Percentiles rank a stretch among this genome's conserved stretches.
Conservation (phyloP, 2,329 filamentous ascomycete species). For the Fusarium sp. region DNA sequence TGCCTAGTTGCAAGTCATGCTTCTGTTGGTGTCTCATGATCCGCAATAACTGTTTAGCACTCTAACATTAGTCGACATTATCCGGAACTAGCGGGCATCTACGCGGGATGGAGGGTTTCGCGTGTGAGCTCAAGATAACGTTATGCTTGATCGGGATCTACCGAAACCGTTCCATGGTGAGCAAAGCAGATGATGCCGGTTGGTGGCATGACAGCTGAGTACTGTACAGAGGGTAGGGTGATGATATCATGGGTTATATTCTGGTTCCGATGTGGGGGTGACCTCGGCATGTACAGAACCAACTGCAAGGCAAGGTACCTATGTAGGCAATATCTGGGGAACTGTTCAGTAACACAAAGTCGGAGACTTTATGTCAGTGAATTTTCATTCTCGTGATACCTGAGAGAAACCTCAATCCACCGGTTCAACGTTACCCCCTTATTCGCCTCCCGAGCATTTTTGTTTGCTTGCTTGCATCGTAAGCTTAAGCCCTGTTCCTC, state of each 20-base stretch:
- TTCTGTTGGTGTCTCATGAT: slow-evolving; percentile 19
- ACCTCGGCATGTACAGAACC: slow-evolving; percentile 5
- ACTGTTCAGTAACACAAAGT: background rate
- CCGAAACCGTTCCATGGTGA: slow-evolving; percentile 18
- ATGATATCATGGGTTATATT: slow-evolving; percentile 42
- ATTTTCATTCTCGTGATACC: background rate
- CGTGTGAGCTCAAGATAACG: background rate
- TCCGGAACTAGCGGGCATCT: slow-evolving; percentile 8
- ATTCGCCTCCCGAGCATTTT: background rate
- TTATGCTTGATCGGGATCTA: slow-evolving; percentile 28
- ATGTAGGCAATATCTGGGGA: background rate
- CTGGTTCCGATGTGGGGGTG: slow-evolving; percentile 22
- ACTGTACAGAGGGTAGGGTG: slow-evolving; percentile 29
- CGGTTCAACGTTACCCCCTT: background rate
- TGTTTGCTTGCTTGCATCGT: background rate
- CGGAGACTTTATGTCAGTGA: slow-evolving; percentile 4
- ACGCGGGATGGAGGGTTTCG: background rate
- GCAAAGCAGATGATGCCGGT: slow-evolving; percentile 33
- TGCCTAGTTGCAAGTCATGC: slow-evolving; percentile 18
- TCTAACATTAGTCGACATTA: background rate
- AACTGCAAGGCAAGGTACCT: background rate
- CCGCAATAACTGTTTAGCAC: background rate
- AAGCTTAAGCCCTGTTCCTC: slow-evolving; percentile 5
- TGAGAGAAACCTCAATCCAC: background rate
- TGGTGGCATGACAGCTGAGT: slow-evolving; percentile 37